Evolutionary conservation across 2,329 filamentous ascomycete species (phyloP).

Genomic region (Talaromyces sp.): DNA sequence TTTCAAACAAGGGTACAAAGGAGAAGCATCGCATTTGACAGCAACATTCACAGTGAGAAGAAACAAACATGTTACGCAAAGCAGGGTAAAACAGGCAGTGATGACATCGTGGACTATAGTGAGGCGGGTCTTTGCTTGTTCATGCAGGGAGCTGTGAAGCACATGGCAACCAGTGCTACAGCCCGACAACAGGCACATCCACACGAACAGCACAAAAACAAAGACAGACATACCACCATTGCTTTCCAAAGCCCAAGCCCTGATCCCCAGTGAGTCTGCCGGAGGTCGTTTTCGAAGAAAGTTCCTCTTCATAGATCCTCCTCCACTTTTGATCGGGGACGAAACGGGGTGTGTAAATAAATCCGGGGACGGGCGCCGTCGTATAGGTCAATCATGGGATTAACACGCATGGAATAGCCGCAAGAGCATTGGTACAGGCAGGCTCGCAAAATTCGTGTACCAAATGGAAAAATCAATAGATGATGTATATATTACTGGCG

Average conservation of each 20-base stretch:
- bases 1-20: background rate
- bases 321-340: background rate
- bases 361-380: background rate
- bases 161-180: background rate
- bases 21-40: background rate
- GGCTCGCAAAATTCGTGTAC: background rate
- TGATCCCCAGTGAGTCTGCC: slow-evolving; percentile 9
- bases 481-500: background rate
- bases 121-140: slow-evolving; percentile 1
- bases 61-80: background rate
- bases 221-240: slow-evolving; percentile 8
- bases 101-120: background rate
- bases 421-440: background rate
- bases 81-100: background rate
- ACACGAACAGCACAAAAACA: background rate
- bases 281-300: slow-evolving; percentile 9
- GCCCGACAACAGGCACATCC: background rate
- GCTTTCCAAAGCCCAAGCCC: slow-evolving; percentile 9
- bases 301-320: slow-evolving; percentile 11
- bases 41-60: background rate
- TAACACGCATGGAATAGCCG: background rate
- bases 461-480: background rate
- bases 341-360: background rate
- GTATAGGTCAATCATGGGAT: background rate
- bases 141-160: slow-evolving; percentile 10